A percentile compares a stretch with the other conserved stretches of the same genome.
phyloP scores from a whole-genome alignment of 768 basidiomycete genomes.

The Collybiopsis confluens region DNA sequence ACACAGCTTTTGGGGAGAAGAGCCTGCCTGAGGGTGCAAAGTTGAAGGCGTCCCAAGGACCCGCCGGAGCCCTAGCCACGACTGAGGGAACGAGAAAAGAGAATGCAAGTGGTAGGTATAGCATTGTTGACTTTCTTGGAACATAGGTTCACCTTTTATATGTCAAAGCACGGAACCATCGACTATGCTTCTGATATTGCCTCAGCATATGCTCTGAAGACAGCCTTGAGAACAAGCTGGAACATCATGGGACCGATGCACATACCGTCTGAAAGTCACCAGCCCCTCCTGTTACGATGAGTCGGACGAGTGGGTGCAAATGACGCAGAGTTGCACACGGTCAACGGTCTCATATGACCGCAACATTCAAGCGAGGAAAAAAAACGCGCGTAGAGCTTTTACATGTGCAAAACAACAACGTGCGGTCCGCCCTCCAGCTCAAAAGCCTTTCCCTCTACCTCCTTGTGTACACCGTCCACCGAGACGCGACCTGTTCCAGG shows the following conservation, averaged over 20 bases:
- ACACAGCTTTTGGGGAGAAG: constrained; percentile 27
- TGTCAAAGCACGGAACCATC: too few species aligned
- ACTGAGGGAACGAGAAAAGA: background rate
- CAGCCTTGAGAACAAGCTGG: too few species aligned
- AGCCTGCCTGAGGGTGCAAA: constrained; percentile 29
- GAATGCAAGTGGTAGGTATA: background rate
- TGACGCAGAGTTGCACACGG: too few species aligned
- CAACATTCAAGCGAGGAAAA: too few species aligned
- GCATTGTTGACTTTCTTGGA: background rate
- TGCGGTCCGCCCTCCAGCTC: background rate
- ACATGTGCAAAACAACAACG: background rate
- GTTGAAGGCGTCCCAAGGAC: constrained; percentile 42
- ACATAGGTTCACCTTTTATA: background rate
- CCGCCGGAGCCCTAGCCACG: constrained; percentile 27
- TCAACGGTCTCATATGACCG: too few species aligned
- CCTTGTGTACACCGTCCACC: constrained; percentile 9
- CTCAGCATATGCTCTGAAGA: too few species aligned
- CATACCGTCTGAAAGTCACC: too few species aligned
- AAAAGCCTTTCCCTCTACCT: background rate
- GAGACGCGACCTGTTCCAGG: constrained; percentile 20
- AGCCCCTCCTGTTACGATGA: too few species aligned
- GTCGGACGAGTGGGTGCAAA: too few species aligned
- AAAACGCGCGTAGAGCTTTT: too few species aligned
- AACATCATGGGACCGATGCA: too few species aligned
- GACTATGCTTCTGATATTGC: too few species aligned